Evolutionary conservation across 208 protist genomes (phyloP).

Genomic region (Trypanosoma platydactyli): DNA sequence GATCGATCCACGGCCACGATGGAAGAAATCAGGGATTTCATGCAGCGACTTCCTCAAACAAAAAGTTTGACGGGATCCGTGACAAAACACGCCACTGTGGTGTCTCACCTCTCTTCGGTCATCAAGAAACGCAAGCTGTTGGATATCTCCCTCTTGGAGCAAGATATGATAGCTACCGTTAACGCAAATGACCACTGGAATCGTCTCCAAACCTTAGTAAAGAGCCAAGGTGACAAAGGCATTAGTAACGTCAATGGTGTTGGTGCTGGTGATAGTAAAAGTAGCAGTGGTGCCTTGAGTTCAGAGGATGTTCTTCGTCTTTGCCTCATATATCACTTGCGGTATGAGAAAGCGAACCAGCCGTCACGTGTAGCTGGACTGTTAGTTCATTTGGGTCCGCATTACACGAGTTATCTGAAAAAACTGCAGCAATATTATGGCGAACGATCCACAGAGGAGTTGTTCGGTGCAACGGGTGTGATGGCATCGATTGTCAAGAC

Average conservation of each 20-base stretch:
- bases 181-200: slow-evolving; percentile 72
- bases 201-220: slow-evolving; percentile 58
- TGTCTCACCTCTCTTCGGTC: slow-evolving; percentile 68
- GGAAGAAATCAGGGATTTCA: slow-evolving; percentile 85
- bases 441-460: slow-evolving; percentile 68
- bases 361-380: slow-evolving; percentile 31
- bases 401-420: slow-evolving; percentile 42
- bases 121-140: slow-evolving; percentile 88
- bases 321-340: slow-evolving; percentile 81
- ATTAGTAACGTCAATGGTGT: neutral
- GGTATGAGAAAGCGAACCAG: slow-evolving; percentile 61
- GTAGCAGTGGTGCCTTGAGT: slow-evolving; percentile 23
- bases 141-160: slow-evolving; percentile 94
- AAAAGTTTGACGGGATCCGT: slow-evolving; percentile 78
- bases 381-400: slow-evolving; percentile 42
- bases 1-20: slow-evolving; percentile 82
- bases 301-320: slow-evolving; percentile 63
- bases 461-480: slow-evolving; percentile 87
- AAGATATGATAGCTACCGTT: slow-evolving; percentile 87
- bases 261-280: neutral
- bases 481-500: slow-evolving; percentile 82
- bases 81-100: slow-evolving; percentile 84
- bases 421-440: slow-evolving; percentile 63
- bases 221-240: slow-evolving; percentile 4
- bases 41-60: slow-evolving; percentile 84